A percentile compares a stretch with the other conserved stretches of the same genome.
Evolutionary conservation across 164 flowering plant species (phyloP).

Genomic region (Chimonanthus praecox): DNA sequence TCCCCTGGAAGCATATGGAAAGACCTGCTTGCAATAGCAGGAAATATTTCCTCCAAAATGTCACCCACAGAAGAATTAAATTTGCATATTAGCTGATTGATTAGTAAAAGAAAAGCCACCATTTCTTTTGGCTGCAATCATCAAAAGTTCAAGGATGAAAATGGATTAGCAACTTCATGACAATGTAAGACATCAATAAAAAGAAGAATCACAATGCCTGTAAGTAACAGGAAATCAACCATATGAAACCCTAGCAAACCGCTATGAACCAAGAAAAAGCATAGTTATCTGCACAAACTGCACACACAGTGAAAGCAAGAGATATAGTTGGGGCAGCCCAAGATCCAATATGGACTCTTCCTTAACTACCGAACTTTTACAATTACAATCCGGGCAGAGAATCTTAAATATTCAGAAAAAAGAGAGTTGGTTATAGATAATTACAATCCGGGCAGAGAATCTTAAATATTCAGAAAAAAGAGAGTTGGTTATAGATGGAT

Average conservation of each 20-base stretch:
- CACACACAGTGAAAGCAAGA: not conserved
- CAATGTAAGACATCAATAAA: not conserved
- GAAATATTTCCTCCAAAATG: constrained; percentile 84
- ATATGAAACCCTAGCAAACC: not conserved
- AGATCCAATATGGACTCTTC: not conserved
- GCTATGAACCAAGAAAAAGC: not conserved
- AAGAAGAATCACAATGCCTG: not conserved
- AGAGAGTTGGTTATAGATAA: not conserved
- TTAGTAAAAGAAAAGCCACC: constrained; percentile 67
- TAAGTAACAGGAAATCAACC: not conserved
- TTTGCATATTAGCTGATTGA: constrained; percentile 93
- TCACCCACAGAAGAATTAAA: constrained; percentile 52
- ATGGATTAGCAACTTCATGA: not conserved
- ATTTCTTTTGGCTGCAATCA: constrained; percentile 85
- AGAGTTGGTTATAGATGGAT: not conserved
- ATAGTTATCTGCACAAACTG: not conserved
- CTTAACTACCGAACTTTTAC: no score
- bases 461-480: not conserved
- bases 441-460: no score
- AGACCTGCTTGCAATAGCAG: constrained; percentile 65
- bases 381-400: no score
- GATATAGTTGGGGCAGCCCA: not conserved
- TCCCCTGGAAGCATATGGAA: constrained; percentile 67
- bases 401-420: not conserved
- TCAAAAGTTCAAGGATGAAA: constrained; percentile 6